Conservation (phyloP, 2,329 filamentous ascomycete genomes). For the Aspergillus bombycis region DNA sequence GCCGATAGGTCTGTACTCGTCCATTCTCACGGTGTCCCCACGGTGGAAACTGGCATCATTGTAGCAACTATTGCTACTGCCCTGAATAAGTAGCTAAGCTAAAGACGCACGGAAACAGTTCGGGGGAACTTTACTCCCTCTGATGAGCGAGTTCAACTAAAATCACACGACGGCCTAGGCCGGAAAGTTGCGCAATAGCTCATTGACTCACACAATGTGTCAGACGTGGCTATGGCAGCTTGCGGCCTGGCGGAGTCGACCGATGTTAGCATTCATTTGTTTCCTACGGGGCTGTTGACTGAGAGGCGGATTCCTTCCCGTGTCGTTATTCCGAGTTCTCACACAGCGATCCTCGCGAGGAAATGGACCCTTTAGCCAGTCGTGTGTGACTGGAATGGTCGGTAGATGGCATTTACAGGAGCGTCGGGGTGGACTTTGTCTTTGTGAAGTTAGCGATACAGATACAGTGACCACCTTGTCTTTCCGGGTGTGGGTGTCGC, state of each 20-base stretch:
- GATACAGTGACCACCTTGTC: neutral
- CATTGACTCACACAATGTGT: neutral
- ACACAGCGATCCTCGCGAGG: neutral
- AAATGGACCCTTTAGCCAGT: neutral
- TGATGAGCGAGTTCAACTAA: neutral
- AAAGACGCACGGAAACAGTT: neutral
- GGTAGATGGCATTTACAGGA: neutral
- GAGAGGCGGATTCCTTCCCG: neutral
- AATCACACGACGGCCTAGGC: neutral
- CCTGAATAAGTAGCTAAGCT: neutral
- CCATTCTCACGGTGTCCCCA: too few relatives aligned
- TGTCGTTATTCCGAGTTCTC: neutral
- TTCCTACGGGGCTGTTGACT: neutral
- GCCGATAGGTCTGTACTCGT: too few relatives aligned
- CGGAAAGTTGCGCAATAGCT: neutral
- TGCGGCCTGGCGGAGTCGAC: neutral
- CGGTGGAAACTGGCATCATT: neutral
- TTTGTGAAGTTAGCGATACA: neutral
- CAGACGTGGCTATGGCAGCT: neutral
- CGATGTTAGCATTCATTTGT: neutral
- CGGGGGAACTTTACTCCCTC: neutral
- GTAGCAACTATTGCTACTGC: neutral
- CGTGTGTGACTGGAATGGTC: neutral
- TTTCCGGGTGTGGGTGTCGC: neutral
- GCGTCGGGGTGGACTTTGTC: neutral